Conservation (phyloP, 805 yeast species). For the Metschnikowia santaceciliae region DNA sequence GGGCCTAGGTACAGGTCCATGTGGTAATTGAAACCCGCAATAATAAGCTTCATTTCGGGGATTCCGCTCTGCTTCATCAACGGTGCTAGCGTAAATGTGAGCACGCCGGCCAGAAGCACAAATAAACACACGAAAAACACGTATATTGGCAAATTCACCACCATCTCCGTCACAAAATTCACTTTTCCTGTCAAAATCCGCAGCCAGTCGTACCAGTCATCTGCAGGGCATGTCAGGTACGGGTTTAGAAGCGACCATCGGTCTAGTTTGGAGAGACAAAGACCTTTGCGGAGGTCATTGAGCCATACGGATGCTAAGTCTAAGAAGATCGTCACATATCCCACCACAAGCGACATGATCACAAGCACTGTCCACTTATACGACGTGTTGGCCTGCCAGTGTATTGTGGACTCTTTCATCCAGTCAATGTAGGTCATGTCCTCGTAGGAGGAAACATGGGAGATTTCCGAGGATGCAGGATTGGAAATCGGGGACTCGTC, state of each 20-base stretch:
- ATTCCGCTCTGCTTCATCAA: conserved; percentile 55
- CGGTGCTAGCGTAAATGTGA: conserved; percentile 25
- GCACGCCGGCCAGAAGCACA: conserved; percentile 26
- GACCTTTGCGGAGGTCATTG: conserved; percentile 51
- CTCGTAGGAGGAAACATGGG: conserved; percentile 22
- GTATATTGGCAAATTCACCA: conserved; percentile 37
- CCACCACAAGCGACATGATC: conserved; percentile 43
- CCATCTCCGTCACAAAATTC: conserved; percentile 15
- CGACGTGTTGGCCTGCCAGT: conserved; percentile 15
- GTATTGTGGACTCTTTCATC: conserved; percentile 40
- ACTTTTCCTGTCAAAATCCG: conserved; percentile 20
- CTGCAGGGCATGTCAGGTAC: conserved; percentile 40
- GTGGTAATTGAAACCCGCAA: conserved; percentile 58
- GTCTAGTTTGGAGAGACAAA: conserved; percentile 39
- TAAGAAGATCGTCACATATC: conserved; percentile 45
- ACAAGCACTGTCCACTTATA: conserved; percentile 49
- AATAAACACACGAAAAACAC: conserved; percentile 24
- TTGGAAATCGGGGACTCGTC: not conserved
- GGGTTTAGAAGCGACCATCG: conserved; percentile 41
- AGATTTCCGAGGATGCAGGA: too few species aligned
- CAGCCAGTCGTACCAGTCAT: conserved; percentile 40
- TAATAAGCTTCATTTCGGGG: conserved; percentile 64
- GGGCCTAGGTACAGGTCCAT: conserved; percentile 47
- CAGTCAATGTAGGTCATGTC: conserved; percentile 49
- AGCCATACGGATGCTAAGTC: conserved; percentile 49